These are phyloP conservation scores for Phellopilus nigrolimitatus DNA, from an alignment of 1,284 basidiomycete genomes.

Conservation along the genomic window DNA sequence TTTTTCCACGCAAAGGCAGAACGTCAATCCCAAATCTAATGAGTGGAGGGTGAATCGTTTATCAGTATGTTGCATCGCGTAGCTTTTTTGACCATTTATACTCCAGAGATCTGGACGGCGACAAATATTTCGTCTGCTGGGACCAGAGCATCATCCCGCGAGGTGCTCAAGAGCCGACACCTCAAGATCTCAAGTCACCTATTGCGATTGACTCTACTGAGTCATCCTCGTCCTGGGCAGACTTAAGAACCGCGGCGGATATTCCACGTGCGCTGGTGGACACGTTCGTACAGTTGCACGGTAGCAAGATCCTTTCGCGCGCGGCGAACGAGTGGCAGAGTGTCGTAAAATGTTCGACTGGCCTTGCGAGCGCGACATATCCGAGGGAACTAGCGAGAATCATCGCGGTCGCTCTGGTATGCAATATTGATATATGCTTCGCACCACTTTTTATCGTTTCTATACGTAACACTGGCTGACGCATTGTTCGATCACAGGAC, in stretches of 20 bases:
- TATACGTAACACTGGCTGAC: not conserved
- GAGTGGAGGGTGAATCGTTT: constrained; percentile 24
- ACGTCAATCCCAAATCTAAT: constrained; percentile 27
- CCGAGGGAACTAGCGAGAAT: constrained; percentile 21
- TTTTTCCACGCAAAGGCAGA: constrained; percentile 24
- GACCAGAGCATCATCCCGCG: constrained; percentile 24
- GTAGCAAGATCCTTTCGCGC: constrained; percentile 20
- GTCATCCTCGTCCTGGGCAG: not conserved
- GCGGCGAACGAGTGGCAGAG: constrained; percentile 24
- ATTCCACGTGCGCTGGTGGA: constrained; percentile 19
- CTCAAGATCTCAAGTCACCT: not conserved
- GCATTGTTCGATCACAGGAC: not conserved
- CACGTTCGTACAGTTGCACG: constrained; percentile 20
- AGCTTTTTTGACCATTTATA: not conserved
- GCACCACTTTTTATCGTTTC: not conserved
- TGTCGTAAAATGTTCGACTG: constrained; percentile 19
- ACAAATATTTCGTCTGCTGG: constrained; percentile 25
- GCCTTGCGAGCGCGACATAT: constrained; percentile 13
- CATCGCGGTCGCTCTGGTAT: constrained; percentile 23
- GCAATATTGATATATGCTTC: not conserved
- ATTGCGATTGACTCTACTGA: not conserved
- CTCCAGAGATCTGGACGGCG: constrained; percentile 28
- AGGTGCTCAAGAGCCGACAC: not conserved
- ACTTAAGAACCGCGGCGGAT: not conserved
- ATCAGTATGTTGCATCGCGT: not conserved